Base-by-base conservation (phyloP, 768 basidiomycete genomes). In the Russula sp. region DNA sequence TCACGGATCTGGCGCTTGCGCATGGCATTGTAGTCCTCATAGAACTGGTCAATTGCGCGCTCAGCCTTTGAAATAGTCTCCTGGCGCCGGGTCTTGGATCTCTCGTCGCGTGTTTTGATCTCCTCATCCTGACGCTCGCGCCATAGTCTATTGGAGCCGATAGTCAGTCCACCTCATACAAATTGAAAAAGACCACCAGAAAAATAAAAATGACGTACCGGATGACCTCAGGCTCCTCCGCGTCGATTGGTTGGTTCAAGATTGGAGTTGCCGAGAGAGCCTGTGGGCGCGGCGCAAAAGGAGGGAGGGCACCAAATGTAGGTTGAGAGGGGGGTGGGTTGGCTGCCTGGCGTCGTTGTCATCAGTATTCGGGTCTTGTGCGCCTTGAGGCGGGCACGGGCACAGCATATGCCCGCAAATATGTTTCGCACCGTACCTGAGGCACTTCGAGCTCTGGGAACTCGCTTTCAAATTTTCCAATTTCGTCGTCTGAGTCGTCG, bases 1-100 rank as follows among this genome's bases (percentile, higher is more conserved):
- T 95, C 89, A 52, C 89, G 81, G 70, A 99, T 97, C 69, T 86
- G 86, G 73, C 84, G 84, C 78, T 94, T 92, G 77, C 95, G 96
- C 80, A 92, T 90, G 64, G 81, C 80, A 40, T 91, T 83, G 73
- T 98, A 94, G 57, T 88, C 83, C 72, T 91, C 89, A 71, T 95
- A 95, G 74, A 94, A 95, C 68, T 89, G 86, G 76, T 95, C 93
- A 67, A 96, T 94, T 48, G 88, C 80, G 67, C 84, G 82, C 72
- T 94, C 92, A 22, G 95, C 95, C 72, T 85, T 90, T 52, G 82
- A 79, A 69, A 94, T 86, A 36, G 87, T 91, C 68, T 94, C 92
- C 69, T 92, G 87, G 69, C 89, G 86, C 72, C 84, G 87, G 36
- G 79, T 79, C 73, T 86, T 85, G 38, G 92, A 88, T 30, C 80